Evolutionary conservation across 257 asterid species (phyloP).

Genomic region (Eustoma russellianum): DNA sequence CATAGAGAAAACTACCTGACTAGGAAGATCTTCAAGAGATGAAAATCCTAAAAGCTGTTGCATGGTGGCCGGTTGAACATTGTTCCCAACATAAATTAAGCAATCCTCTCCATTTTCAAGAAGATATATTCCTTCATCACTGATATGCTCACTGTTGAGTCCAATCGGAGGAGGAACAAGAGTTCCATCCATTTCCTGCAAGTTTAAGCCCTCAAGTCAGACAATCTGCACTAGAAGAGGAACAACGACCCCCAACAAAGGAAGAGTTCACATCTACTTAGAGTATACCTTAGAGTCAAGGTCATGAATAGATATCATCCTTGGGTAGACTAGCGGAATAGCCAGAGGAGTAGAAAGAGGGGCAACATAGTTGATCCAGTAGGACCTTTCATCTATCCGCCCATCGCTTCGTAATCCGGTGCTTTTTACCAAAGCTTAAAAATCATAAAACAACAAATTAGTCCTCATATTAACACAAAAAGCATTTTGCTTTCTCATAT

Average conservation of each 20-base stretch:
- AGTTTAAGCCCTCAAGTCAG: constrained; percentile 9
- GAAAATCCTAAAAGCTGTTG: constrained; percentile 66
- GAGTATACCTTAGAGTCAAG: constrained; percentile 60
- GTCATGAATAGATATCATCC: constrained; percentile 84
- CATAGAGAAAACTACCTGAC: constrained; percentile 41
- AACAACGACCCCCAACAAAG: background rate
- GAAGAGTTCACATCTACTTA: background rate
- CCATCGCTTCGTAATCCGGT: constrained; percentile 80
- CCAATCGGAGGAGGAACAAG: constrained; percentile 66
- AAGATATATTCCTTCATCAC: constrained; percentile 79
- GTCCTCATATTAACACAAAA: background rate
- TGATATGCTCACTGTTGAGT: constrained; percentile 69
- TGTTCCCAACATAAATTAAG: constrained; percentile 67
- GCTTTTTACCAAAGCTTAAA: constrained; percentile 81
- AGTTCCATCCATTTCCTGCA: constrained; percentile 63
- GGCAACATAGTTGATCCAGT: constrained; percentile 78
- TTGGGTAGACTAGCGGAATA: constrained; percentile 87
- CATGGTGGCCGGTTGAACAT: constrained; percentile 47
- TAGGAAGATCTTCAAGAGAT: constrained; percentile 69
- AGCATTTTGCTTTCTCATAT: too few relatives aligned
- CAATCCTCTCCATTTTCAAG: constrained; percentile 97
- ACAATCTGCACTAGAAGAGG: constrained; percentile 5
- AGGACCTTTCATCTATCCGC: constrained; percentile 81
- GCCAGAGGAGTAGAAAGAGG: constrained; percentile 76
- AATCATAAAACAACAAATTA: constrained; percentile 12